Conservation (phyloP, 2,329 filamentous ascomycete species). For the Ceratocystis eucalypticola region DNA sequence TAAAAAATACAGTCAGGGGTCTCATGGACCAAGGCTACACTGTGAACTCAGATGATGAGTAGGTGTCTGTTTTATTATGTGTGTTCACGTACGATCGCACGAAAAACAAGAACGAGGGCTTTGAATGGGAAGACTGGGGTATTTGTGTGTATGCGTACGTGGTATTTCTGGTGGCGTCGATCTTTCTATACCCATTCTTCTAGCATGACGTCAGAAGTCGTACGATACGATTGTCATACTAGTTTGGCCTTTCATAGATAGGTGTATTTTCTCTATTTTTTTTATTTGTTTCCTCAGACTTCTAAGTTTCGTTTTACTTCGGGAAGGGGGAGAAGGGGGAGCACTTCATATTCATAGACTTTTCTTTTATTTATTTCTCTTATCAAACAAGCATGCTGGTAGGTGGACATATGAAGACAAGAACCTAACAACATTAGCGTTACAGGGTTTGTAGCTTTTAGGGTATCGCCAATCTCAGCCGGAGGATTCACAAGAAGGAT, state of each 20-base stretch:
- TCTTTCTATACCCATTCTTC: slow-evolving; percentile 6
- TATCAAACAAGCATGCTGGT: too few relatives aligned
- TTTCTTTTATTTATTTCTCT: background rate
- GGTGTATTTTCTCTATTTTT: background rate
- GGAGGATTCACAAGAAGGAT: background rate
- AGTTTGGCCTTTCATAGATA: background rate
- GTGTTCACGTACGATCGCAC: background rate
- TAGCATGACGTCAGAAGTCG: slow-evolving; percentile 3
- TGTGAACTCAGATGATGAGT: background rate
- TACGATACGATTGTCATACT: background rate
- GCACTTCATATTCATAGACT: background rate
- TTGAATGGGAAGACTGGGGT: background rate
- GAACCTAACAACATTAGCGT: background rate
- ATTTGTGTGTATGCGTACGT: background rate
- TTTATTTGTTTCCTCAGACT: background rate
- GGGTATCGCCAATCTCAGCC: background rate
- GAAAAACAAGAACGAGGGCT: too few relatives aligned
- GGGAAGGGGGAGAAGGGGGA: background rate
- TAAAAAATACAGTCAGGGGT: slow-evolving; percentile 15
- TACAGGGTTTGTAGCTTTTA: background rate
- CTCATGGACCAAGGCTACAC: slow-evolving; percentile 13
- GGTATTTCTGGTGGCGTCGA: background rate
- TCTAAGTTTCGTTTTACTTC: background rate
- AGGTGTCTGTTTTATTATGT: background rate
- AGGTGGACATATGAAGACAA: background rate